A percentile compares a stretch with the other conserved stretches of the same genome.
Conservation (phyloP, 1,284 basidiomycete genomes). For the Cryptococcus wingfieldii region DNA sequence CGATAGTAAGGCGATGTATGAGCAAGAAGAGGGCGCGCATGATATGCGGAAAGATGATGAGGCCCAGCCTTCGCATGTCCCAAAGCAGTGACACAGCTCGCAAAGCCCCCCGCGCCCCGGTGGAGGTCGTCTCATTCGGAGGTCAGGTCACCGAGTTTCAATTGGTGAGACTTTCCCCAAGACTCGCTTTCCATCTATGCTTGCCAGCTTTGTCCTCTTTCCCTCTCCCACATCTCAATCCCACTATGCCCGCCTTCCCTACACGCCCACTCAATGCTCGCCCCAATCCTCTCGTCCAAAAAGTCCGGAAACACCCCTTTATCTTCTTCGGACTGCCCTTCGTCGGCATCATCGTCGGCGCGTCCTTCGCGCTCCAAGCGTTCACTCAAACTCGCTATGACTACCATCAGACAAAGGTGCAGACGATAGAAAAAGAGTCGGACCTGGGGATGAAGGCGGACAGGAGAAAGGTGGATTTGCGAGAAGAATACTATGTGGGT, state of each 20-base stretch:
- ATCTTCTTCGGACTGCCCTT: slow-evolving; percentile 80
- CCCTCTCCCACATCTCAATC: no score
- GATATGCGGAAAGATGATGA: no score
- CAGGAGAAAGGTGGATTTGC: slow-evolving; percentile 81
- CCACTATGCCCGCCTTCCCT: slow-evolving; percentile 52
- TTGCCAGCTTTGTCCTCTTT: no score
- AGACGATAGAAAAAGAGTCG: slow-evolving; percentile 74
- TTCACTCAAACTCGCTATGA: slow-evolving; percentile 92
- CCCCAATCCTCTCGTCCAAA: slow-evolving; percentile 36
- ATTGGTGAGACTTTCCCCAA: no score
- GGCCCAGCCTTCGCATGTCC: no score
- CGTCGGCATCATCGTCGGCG: slow-evolving; percentile 74
- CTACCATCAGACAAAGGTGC: slow-evolving; percentile 72
- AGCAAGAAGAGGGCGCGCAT: no score
- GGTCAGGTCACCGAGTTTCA: no score
- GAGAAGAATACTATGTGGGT: slow-evolving; percentile 94
- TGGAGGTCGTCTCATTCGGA: no score
- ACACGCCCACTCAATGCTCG: slow-evolving; percentile 55
- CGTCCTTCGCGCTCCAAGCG: slow-evolving; percentile 76
- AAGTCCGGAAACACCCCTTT: slow-evolving; percentile 50
- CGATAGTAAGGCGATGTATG: no score
- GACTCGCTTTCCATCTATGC: no score
- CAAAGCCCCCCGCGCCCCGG: no score
- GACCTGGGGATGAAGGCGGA: slow-evolving; percentile 73
- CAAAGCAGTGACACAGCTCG: no score